A percentile compares a stretch with the other conserved stretches of the same genome.
These are phyloP conservation scores for Dissoconium aciculare DNA, from an alignment of 2,329 filamentous ascomycete genomes.

Conservation along the genomic window DNA sequence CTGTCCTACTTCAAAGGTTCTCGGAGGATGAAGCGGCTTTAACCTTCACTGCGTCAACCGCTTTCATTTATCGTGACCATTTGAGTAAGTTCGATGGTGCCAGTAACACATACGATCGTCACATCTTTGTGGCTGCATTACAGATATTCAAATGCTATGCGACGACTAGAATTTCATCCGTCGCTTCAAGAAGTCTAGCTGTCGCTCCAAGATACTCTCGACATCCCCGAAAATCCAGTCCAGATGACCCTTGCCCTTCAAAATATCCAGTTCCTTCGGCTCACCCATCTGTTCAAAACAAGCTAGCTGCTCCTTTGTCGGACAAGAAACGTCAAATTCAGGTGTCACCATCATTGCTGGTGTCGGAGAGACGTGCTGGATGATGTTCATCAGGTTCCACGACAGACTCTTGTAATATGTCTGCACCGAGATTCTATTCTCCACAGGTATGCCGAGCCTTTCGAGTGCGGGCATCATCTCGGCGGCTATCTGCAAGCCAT, in stretches of 20 bases:
- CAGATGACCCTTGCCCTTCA: constrained; percentile 1
- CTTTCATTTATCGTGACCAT: too few relatives aligned
- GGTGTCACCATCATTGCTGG: constrained; percentile 3
- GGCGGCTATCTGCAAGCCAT: neutral
- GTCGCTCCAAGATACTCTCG: neutral
- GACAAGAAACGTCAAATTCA: constrained; percentile 1
- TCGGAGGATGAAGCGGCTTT: too few relatives aligned
- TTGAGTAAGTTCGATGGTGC: too few relatives aligned
- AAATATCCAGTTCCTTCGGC: constrained; percentile 1
- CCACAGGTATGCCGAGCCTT: neutral
- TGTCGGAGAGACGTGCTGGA: constrained; percentile 1
- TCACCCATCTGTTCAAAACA: constrained; percentile 1
- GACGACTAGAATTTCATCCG: constrained; percentile 1
- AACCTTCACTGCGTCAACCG: too few relatives aligned
- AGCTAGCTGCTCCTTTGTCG: neutral
- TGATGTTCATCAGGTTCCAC: neutral
- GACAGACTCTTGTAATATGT: neutral
- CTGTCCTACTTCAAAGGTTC: too few relatives aligned
- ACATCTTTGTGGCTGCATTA: too few relatives aligned
- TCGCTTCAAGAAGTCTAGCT: constrained; percentile 1
- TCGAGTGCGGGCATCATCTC: constrained; percentile 1
- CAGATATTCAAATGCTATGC: too few relatives aligned
- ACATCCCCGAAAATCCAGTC: constrained; percentile 3
- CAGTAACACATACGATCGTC: too few relatives aligned
- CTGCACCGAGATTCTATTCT: constrained; percentile 1